Percentiles rank a stretch among this genome's conserved stretches.
phyloP scores from a whole-genome alignment of 2,329 filamentous ascomycete genomes.

The Trichophyton simii region DNA sequence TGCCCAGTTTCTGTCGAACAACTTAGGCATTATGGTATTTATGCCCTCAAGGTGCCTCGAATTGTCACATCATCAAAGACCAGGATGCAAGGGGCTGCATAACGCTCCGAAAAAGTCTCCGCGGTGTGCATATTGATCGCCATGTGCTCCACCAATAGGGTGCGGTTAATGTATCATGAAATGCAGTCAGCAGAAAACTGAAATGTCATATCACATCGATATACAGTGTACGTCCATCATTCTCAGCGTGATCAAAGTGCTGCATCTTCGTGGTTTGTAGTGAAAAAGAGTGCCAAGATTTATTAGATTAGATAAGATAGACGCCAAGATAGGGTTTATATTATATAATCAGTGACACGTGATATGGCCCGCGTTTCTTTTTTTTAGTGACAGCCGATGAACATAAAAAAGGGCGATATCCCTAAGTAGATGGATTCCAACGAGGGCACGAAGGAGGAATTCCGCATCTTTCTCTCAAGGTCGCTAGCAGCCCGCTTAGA shows the following conservation, averaged over 20 bases:
- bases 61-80: neutral
- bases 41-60: neutral
- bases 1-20: too few relatives aligned
- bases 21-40: too few relatives aligned
- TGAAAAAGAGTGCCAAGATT: neutral
- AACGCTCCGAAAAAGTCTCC: neutral
- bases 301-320: neutral
- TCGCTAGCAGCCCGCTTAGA: neutral
- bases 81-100: neutral
- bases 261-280: neutral
- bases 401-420: too few relatives aligned
- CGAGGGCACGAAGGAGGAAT: neutral
- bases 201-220: too few relatives aligned
- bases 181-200: too few relatives aligned
- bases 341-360: neutral
- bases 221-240: neutral
- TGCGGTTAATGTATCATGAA: too few relatives aligned
- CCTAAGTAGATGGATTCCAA: too few relatives aligned
- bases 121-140: neutral
- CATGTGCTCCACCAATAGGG: neutral
- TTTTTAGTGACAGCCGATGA: neutral
- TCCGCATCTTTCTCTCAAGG: neutral
- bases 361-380: neutral
- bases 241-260: neutral
- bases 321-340: neutral